A percentile compares a stretch with the other conserved stretches of the same genome.
Evolutionary conservation across 768 basidiomycete species (phyloP).

Genomic region (Russula emetica): DNA sequence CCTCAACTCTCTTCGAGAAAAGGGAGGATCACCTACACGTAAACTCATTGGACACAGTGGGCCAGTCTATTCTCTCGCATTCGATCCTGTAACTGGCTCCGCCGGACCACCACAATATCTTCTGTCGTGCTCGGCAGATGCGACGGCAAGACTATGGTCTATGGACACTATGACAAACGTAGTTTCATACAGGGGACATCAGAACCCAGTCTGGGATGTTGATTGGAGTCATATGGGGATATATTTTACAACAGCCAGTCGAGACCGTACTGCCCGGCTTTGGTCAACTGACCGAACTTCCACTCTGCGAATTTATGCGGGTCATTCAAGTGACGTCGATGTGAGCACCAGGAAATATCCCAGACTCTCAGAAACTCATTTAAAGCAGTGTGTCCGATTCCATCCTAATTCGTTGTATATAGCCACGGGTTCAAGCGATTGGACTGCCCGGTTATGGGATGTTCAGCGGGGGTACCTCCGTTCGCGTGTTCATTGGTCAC

Average conservation of each 20-base stretch:
- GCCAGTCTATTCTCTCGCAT: slow-evolving; percentile 90
- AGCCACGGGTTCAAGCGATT: slow-evolving; percentile 94
- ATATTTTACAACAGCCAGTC: slow-evolving; percentile 95
- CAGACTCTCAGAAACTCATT: slow-evolving; percentile 3
- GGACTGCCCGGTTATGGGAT: slow-evolving; percentile 96
- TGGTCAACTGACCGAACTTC: slow-evolving; percentile 93
- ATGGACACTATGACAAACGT: slow-evolving; percentile 91
- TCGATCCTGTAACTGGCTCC: slow-evolving; percentile 88
- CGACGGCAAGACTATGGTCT: slow-evolving; percentile 90
- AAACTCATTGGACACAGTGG: slow-evolving; percentile 97
- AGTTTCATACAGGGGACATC: slow-evolving; percentile 91
- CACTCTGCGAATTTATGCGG: slow-evolving; percentile 87
- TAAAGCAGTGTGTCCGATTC: slow-evolving; percentile 79
- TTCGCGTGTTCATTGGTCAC: slow-evolving; percentile 94
- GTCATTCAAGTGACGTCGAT: slow-evolving; percentile 95
- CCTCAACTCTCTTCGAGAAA: slow-evolving; percentile 66
- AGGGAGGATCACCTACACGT: slow-evolving; percentile 78
- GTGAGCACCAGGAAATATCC: slow-evolving; percentile 47
- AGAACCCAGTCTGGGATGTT: slow-evolving; percentile 98
- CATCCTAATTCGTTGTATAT: slow-evolving; percentile 98
- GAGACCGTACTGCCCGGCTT: slow-evolving; percentile 89
- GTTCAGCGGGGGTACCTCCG: slow-evolving; percentile 89
- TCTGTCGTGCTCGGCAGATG: slow-evolving; percentile 88
- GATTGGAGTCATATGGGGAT: slow-evolving; percentile 98
- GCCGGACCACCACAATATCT: slow-evolving; percentile 81